Conservation (phyloP, 2,329 filamentous ascomycete genomes). For the Ploettnerulaceae sp. region DNA sequence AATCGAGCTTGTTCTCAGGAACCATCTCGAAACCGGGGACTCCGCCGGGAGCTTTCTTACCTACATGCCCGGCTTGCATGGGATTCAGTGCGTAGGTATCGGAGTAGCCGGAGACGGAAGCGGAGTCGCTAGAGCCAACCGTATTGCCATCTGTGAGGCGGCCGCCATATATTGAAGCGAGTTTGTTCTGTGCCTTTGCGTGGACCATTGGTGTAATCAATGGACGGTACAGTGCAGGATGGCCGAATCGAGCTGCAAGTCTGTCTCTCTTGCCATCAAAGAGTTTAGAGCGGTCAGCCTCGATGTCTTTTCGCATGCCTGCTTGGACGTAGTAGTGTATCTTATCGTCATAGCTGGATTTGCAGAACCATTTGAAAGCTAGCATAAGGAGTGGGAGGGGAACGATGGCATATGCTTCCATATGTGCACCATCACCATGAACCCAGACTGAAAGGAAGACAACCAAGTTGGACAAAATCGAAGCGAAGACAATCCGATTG, state of each 20-base stretch:
- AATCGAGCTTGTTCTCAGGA: slow-evolving; percentile 81
- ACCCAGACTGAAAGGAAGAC: slow-evolving; percentile 73
- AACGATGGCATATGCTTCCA: slow-evolving; percentile 59
- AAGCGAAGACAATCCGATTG: slow-evolving; percentile 85
- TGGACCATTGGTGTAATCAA: slow-evolving; percentile 95
- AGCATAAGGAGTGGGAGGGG: slow-evolving; percentile 76
- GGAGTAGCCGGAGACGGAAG: slow-evolving; percentile 67
- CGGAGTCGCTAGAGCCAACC: slow-evolving; percentile 47
- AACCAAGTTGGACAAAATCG: slow-evolving; percentile 72
- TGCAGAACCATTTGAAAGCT: slow-evolving; percentile 83
- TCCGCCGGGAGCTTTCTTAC: slow-evolving; percentile 29
- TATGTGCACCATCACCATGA: slow-evolving; percentile 56
- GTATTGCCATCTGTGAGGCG: slow-evolving; percentile 64
- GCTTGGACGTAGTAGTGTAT: slow-evolving; percentile 72
- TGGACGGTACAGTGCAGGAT: slow-evolving; percentile 84
- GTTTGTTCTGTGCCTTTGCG: slow-evolving; percentile 78
- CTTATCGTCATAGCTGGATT: slow-evolving; percentile 67
- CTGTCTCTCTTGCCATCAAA: slow-evolving; percentile 57
- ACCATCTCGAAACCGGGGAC: slow-evolving; percentile 85
- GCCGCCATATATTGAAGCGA: slow-evolving; percentile 82
- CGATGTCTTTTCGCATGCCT: slow-evolving; percentile 46
- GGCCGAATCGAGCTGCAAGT: slow-evolving; percentile 75
- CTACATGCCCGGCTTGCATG: slow-evolving; percentile 56
- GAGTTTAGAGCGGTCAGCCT: slow-evolving; percentile 43
- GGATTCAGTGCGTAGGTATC: slow-evolving; percentile 75